These are phyloP conservation scores for Sporothrix brasiliensis DNA, from an alignment of 2,329 filamentous ascomycete species.

Conservation along the genomic window DNA sequence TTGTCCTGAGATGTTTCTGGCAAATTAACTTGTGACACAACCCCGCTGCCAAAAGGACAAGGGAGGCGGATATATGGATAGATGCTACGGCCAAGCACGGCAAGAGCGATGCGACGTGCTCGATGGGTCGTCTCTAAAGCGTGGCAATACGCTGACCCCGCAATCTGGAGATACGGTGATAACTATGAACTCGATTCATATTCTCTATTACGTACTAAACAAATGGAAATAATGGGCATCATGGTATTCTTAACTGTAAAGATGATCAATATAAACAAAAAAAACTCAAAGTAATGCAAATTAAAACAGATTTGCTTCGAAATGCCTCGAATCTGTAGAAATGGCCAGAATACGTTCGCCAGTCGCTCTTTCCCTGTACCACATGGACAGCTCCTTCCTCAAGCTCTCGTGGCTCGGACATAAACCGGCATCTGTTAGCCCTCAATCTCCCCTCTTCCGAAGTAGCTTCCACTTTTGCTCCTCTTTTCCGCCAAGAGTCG, in stretches of 20 bases:
- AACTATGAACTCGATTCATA: neutral
- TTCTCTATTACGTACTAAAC: neutral
- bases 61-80: conserved; percentile 2
- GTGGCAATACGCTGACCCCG: neutral
- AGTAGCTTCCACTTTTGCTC: neutral
- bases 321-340: no score
- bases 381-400: neutral
- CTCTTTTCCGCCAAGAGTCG: no score
- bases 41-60: conserved; percentile 5
- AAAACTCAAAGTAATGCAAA: neutral
- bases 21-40: neutral
- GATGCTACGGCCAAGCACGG: neutral
- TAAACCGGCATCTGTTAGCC: conserved; percentile 23
- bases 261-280: no score
- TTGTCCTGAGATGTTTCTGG: neutral
- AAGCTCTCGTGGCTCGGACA: conserved; percentile 6
- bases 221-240: neutral
- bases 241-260: no score
- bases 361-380: no score
- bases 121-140: neutral
- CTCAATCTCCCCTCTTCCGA: neutral
- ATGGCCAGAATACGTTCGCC: neutral
- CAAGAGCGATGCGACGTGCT: neutral
- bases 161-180: neutral
- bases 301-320: no score